Evolutionary conservation across 2,329 filamentous ascomycete species (phyloP).

Genomic region (Neurospora sp.): DNA sequence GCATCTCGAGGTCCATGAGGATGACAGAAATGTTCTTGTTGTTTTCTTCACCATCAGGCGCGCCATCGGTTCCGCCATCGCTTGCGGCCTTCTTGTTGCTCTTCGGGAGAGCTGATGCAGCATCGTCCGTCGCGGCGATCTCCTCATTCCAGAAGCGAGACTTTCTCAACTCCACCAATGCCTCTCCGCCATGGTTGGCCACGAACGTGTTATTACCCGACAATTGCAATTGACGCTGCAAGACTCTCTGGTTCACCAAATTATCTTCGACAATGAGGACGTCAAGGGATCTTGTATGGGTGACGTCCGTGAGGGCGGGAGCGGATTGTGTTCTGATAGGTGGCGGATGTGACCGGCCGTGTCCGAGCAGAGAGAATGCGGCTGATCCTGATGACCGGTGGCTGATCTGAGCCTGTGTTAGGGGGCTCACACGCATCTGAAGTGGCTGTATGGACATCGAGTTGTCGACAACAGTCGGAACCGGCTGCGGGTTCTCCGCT

Average conservation of each 20-base stretch:
- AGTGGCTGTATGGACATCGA: slow-evolving; percentile 21
- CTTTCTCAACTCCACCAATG: slow-evolving; percentile 44
- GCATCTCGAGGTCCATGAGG: slow-evolving; percentile 74
- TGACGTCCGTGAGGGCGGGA: slow-evolving; percentile 10
- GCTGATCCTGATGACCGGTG: neutral
- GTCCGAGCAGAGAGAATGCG: neutral
- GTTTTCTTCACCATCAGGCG: slow-evolving; percentile 19
- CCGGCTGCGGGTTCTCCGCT: slow-evolving; percentile 14
- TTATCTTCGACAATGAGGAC: slow-evolving; percentile 61
- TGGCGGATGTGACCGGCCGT: neutral
- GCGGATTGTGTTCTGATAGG: neutral
- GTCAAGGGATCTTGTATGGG: slow-evolving; percentile 32
- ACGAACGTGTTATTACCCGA: slow-evolving; percentile 51
- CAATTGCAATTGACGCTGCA: slow-evolving; percentile 51
- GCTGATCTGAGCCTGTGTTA: neutral
- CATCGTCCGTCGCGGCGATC: slow-evolving; percentile 1
- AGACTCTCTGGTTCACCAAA: slow-evolving; percentile 54
- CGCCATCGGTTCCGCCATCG: neutral
- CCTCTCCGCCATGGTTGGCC: slow-evolving; percentile 55
- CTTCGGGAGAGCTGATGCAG: neutral
- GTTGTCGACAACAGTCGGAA: slow-evolving; percentile 1
- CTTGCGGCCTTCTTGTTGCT: neutral
- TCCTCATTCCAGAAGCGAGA: slow-evolving; percentile 42
- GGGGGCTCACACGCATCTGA: neutral
- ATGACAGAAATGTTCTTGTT: slow-evolving; percentile 52